Base-by-base conservation (phyloP, 2,329 filamentous ascomycete species). In the Cladophialophora exuberans region DNA sequence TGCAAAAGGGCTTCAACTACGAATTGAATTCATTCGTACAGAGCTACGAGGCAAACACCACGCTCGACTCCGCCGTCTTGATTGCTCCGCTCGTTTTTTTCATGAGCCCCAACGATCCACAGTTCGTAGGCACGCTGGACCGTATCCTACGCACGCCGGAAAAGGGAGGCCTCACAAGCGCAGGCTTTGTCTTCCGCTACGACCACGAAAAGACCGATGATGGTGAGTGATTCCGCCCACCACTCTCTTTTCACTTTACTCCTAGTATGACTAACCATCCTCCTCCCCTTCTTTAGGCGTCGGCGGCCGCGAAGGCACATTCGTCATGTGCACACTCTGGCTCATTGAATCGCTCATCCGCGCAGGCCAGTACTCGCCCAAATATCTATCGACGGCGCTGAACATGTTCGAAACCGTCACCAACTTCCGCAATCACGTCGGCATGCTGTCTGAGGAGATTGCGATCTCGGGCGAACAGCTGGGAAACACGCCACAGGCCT, bases 261-360 rank as follows among this genome's bases (percentile, higher is more conserved):
- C 45, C 22, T 28, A 52, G 43, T 10, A 4, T 33, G 18, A 10
- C 13, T 7, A 7, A 38, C 30, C 46, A 20, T 22, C 43, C 13
- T 13, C 44, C 30, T 39, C 59, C 56, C n/a, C 13, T 18, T 13
- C 18, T 48, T 52, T 61, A 87, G 86, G 87, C 25, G 86, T 91
- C 6, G 86, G 87, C 31, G 88, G 88, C 15, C 78, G 81, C 47
- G 88, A 91, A 71, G 88, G 88, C 18, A 87, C 87, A 17, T 91
- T 91, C 67, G 85, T 81, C 65, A 90, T 91, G 87, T 90, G 87
- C 66, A 91, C 87, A 0, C 91, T 91, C 69, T 91, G 88, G 88
- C 81, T 90, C 0, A 86, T 91, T 10, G 88, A 91, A 71, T 87
- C 88, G 20, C 79, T 91, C 72, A 89, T 87, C 25, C 79, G 88